phyloP scores from a whole-genome alignment of 2,329 filamentous ascomycete species.

The Claviceps purpurea region DNA sequence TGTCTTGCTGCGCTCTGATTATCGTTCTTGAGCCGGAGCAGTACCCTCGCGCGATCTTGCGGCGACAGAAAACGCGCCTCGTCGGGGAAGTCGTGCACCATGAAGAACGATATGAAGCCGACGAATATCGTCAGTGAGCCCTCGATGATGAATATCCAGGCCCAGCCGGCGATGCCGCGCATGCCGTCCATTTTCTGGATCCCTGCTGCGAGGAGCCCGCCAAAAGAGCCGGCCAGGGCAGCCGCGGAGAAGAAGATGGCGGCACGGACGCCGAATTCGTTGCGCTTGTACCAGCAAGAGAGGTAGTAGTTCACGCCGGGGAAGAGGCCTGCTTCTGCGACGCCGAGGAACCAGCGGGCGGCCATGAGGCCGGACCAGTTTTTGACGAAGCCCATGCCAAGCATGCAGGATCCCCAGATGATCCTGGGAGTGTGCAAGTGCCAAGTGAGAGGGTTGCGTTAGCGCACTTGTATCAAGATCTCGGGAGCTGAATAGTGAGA shows the following conservation, averaged over 20 bases:
- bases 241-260: conserved; percentile 78
- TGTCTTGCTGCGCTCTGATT: conserved; percentile 62
- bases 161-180: conserved; percentile 42
- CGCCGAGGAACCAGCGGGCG: conserved; percentile 56
- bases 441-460: too few species aligned
- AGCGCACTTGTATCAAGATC: too few species aligned
- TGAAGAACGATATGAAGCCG: conserved; percentile 57
- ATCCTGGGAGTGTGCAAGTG: conserved; percentile 24
- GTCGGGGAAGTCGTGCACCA: conserved; percentile 73
- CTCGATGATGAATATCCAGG: conserved; percentile 57
- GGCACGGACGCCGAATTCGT: conserved; percentile 66
- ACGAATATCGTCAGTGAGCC: conserved; percentile 57
- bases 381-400: conserved; percentile 52
- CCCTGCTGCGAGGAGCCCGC: conserved; percentile 58
- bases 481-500: too few species aligned
- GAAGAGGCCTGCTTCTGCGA: conserved; percentile 64
- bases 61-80: conserved; percentile 59
- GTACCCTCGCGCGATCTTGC: conserved; percentile 56
- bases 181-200: conserved; percentile 58
- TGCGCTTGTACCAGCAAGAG: conserved; percentile 70
- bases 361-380: conserved; percentile 54
- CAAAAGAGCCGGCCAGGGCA: conserved; percentile 65
- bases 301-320: conserved; percentile 70
- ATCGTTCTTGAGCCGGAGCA: conserved; percentile 57
- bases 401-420: conserved; percentile 55